Evolutionary conservation across 2,329 filamentous ascomycete species (phyloP), one percentile per base, ranked within the genome.

Genomic region (Claviceps sp.): DNA sequence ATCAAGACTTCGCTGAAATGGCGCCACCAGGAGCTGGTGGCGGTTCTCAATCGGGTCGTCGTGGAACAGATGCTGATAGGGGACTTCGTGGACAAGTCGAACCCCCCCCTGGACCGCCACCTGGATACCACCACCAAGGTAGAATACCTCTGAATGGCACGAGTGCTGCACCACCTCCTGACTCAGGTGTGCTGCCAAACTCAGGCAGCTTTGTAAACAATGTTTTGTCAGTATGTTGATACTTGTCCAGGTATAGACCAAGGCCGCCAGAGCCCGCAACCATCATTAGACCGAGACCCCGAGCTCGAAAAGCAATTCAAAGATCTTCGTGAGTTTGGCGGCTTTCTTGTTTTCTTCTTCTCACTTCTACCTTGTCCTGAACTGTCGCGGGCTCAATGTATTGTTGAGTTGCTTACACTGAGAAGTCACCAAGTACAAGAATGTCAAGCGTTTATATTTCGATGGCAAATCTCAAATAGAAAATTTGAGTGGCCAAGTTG

Each of bases 371-470:
- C 44, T 18, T 16, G 11, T 20, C 5, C 13, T 38, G 24, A 16
- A 37, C 24, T 14, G 6, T 44, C 16, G 4, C 22, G 11, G 5
- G 24, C 30, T 5, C 20, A 9, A 7, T 34, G 30, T 24, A 3
- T 38, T 38, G 14, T 38, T 34, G 5, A n/a, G 4, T 16, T 50
- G 18, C 34, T 43, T 69, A 50, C 40, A 34, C 22, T 7, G 41
- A 63, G 50, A 57, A 95, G 90, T 93, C 63, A 82, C 81, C 59
- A 98, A 98, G 72, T 98, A 98, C 67, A 94, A 94, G 67, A 95
- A 96, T 65, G 91, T 98, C 53, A 98, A 98, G 73, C 84, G 89
- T 52, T 86, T 96, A 61, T 98, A 96, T 66, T 97, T 97, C 66
- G 93, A 97, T 57, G 89, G 91, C 63, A 93, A 95, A 64, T 78